Evolutionary conservation across 345 rosid species (phyloP).

Genomic region (Mercurialis annua): DNA sequence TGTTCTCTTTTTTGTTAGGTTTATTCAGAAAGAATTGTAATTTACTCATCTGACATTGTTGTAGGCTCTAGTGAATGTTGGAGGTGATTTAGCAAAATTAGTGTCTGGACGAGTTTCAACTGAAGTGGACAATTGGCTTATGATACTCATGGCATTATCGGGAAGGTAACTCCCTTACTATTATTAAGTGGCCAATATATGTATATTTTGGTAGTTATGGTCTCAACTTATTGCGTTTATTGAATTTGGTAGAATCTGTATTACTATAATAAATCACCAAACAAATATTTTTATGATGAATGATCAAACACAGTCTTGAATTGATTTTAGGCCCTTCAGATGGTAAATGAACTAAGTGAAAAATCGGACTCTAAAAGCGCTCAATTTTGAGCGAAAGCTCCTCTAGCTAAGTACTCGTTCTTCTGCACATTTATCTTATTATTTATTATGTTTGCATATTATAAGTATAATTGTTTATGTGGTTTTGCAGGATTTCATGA

Average conservation of each 20-base stretch:
- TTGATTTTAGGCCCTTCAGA: too few species aligned
- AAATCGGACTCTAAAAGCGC: too few species aligned
- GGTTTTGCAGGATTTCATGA: too few species aligned
- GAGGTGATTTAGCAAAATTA: conserved; percentile 76
- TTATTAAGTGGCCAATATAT: neutral
- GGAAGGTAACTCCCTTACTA: conserved; percentile 50
- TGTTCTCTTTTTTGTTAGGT: neutral
- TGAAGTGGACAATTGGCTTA: conserved; percentile 91
- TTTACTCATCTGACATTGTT: conserved; percentile 4
- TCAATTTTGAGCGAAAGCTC: too few species aligned
- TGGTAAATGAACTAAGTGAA: too few species aligned
- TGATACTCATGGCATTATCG: conserved; percentile 81
- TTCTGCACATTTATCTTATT: too few species aligned
- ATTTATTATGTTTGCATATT: too few species aligned
- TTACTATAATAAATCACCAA: too few species aligned
- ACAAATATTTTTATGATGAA: too few species aligned
- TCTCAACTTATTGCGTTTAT: neutral
- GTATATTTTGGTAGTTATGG: neutral
- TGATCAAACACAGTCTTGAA: too few species aligned
- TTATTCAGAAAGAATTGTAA: neutral
- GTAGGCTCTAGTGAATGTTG: conserved; percentile 90
- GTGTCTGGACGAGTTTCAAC: conserved; percentile 98
- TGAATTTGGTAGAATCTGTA: neutral
- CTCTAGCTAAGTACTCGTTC: too few species aligned
- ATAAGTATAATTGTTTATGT: too few species aligned